Evolutionary conservation across 495 filamentous ascomycete genomes (phyloP).

Genomic region (Neurospora sp.): DNA sequence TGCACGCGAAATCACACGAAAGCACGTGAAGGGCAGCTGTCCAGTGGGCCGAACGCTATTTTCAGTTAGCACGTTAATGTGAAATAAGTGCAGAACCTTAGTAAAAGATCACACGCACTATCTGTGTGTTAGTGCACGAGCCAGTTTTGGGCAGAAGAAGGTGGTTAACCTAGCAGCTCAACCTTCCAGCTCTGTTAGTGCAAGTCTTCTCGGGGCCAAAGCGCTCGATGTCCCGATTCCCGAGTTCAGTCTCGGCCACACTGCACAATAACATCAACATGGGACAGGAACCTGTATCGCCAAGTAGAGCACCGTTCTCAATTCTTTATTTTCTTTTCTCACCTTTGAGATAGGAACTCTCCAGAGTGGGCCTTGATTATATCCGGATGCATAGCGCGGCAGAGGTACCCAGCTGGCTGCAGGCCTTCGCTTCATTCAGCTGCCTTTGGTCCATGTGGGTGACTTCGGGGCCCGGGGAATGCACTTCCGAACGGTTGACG

Average conservation of each 20-base stretch:
- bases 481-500: neutral
- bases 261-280: neutral
- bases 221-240: neutral
- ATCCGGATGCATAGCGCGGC: neutral
- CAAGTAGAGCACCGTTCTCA: neutral
- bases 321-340: neutral
- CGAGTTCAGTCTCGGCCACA: neutral
- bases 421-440: neutral
- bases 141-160: neutral
- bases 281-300: neutral
- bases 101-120: neutral
- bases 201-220: neutral
- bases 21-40: neutral
- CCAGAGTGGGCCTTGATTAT: neutral
- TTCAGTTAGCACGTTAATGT: neutral
- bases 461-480: neutral
- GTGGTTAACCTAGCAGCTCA: neutral
- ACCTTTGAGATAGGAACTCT: neutral
- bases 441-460: neutral
- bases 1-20: neutral
- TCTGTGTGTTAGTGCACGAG: neutral
- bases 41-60: neutral
- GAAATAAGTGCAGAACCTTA: neutral
- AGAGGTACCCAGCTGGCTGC: neutral
- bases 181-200: neutral